Percentiles rank a stretch among this genome's conserved stretches.
Conservation (phyloP, 768 basidiomycete species). For the Imleria badia region DNA sequence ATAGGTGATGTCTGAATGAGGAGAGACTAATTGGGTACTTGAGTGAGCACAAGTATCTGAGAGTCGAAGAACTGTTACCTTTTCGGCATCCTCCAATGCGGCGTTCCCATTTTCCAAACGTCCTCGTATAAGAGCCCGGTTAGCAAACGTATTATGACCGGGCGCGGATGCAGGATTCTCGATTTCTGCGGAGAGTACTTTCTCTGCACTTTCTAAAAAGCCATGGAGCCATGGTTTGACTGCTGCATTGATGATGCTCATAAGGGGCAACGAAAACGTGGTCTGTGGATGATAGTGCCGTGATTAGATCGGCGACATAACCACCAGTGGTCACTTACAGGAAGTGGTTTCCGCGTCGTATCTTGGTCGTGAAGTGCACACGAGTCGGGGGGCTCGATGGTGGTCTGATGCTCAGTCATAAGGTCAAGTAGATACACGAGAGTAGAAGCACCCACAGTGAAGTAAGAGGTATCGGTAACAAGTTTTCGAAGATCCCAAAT, state of each 20-base stretch:
- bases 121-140: conserved; percentile 14
- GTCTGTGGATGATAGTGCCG: background rate
- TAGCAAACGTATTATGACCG: conserved; percentile 10
- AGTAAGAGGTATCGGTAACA: background rate
- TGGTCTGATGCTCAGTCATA: background rate
- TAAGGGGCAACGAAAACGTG: conserved; percentile 11
- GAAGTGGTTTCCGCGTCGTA: background rate
- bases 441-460: background rate
- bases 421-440: background rate
- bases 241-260: conserved; percentile 17
- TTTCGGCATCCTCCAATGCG: conserved; percentile 13
- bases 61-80: background rate
- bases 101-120: background rate
- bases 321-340: background rate
- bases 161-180: background rate
- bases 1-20: conserved; percentile 10
- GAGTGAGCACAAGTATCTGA: background rate
- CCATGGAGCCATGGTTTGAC: conserved; percentile 21
- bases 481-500: conserved; percentile 15
- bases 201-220: conserved; percentile 6
- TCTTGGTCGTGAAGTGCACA: conserved; percentile 7
- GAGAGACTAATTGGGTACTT: conserved; percentile 7
- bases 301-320: background rate
- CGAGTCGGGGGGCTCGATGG: background rate
- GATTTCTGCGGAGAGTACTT: conserved; percentile 12